Evolutionary conservation across 495 filamentous ascomycete genomes (phyloP).

Genomic region (Zalerion maritima): DNA sequence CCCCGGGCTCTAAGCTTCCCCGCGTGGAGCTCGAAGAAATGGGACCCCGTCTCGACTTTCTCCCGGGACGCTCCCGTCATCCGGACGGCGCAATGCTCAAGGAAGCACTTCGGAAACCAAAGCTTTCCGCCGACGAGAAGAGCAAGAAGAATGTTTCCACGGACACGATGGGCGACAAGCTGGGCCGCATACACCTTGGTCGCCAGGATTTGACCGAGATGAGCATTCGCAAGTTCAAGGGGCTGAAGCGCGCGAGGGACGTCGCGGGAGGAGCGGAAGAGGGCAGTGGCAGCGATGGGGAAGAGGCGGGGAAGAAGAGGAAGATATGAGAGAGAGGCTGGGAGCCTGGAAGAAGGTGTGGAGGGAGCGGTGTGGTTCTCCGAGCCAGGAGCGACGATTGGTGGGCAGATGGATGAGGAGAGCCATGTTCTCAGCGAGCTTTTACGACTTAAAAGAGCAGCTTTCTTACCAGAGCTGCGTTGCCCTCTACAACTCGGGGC

Average conservation of each 20-base stretch:
- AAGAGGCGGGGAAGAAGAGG: slow-evolving; percentile 2
- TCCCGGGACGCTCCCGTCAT: slow-evolving; percentile 63
- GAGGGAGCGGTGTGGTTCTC: no score
- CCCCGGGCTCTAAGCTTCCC: slow-evolving; percentile 76
- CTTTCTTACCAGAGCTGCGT: no score
- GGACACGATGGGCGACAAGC: slow-evolving; percentile 86
- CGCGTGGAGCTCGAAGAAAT: slow-evolving; percentile 90
- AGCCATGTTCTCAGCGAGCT: no score
- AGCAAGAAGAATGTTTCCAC: slow-evolving; percentile 92
- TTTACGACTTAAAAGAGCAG: no score
- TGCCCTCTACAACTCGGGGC: no score
- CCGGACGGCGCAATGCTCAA: slow-evolving; percentile 66
- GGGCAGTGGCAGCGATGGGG: slow-evolving; percentile 7
- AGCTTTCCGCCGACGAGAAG: slow-evolving; percentile 50
- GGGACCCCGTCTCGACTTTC: slow-evolving; percentile 89
- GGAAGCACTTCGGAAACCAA: slow-evolving; percentile 78
- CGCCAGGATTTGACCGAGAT: slow-evolving; percentile 76
- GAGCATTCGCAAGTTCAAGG: slow-evolving; percentile 99
- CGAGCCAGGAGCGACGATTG: no score
- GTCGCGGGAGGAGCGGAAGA: slow-evolving; percentile 29
- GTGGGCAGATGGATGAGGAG: no score
- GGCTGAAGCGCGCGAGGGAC: slow-evolving; percentile 65
- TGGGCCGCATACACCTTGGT: slow-evolving; percentile 82
- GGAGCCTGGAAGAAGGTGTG: no score
- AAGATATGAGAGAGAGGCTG: no score